Evolutionary conservation across 2,329 filamentous ascomycete species (phyloP), one percentile per base, ranked within the genome.

Genomic region (Apiospora sp.): DNA sequence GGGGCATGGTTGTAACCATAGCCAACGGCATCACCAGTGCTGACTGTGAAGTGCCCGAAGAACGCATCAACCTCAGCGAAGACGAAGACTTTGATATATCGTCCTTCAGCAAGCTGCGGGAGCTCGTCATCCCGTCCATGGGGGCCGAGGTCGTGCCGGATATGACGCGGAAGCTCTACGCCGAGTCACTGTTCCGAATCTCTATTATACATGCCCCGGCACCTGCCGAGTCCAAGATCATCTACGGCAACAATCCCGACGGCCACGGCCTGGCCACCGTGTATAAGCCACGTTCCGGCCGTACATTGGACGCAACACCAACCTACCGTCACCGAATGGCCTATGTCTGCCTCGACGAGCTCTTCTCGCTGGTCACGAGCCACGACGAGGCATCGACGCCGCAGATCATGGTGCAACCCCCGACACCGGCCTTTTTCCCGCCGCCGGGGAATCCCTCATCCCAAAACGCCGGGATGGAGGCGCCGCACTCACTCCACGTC

Each of bases 81-180:
- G 96, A 99, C 78, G 92, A 98, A 82, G 82, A 86, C 1, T 97
- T 97, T 78, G 96, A 99, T 80, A 93, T 97, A 24, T 78, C 84
- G 1, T 92, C 93, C 0, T 97, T 98, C 80, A 84, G 84, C 43
- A 87, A 88, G 68, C 85, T 98, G 0, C 89, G 91, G 51, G 86
- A 89, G 13, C 86, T 98, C 46, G 91, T 97, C 54, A 92, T 94
- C 5, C 92, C 94, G 0, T 84, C 89, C 1, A 87, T 98, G 0
- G 93, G 95, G 2, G 88, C 90, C 0, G 80, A 88, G 7, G 82
- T 85, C 2, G 88, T 98, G 8, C 86, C 91, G 0, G 92, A 95
- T 75, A 85, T 86, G 74, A 90, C 92, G 3, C 90, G 94, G 54
- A 88, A 88, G 71, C 84, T 88, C 0, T 98, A 95, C 78, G 90